A percentile compares a stretch with the other conserved stretches of the same genome.
phyloP scores from a whole-genome alignment of 768 basidiomycete species.

The Amanita inopinata region DNA sequence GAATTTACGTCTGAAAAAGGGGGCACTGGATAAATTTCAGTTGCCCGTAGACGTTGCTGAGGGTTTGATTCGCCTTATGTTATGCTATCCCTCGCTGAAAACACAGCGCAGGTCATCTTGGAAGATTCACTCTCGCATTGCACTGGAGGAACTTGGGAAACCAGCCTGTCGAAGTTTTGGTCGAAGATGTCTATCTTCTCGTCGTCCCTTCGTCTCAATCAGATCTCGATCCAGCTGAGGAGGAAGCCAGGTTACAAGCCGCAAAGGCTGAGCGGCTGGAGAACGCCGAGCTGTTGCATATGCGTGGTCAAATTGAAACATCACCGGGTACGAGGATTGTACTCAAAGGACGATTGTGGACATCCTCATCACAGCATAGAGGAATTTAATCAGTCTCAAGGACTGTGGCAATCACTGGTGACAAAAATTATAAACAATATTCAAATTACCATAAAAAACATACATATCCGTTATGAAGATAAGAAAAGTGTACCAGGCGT shows the following conservation, averaged over 20 bases:
- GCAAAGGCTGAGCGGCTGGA: conserved; percentile 83
- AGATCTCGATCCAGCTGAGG: conserved; percentile 69
- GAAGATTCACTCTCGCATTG: conserved; percentile 76
- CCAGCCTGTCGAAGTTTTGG: conserved; percentile 81
- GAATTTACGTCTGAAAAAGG: conserved; percentile 83
- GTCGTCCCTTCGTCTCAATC: conserved; percentile 74
- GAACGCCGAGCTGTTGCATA: conserved; percentile 77
- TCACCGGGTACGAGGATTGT: conserved; percentile 29
- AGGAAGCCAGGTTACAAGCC: conserved; percentile 72
- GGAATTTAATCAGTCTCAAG: conserved; percentile 68
- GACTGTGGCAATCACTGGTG: conserved; percentile 72
- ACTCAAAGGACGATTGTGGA: not conserved
- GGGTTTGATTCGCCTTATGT: conserved; percentile 35
- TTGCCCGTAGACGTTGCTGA: conserved; percentile 92
- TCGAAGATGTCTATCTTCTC: conserved; percentile 93
- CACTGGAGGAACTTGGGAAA: conserved; percentile 87
- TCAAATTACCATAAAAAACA: conserved; percentile 91
- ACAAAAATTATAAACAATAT: conserved; percentile 92
- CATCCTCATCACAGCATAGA: conserved; percentile 19
- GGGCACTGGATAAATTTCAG: conserved; percentile 90
- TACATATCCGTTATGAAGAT: conserved; percentile 96
- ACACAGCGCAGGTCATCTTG: conserved; percentile 56
- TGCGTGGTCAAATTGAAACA: conserved; percentile 46
- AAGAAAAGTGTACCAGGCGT: conserved; percentile 88
- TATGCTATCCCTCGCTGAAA: not conserved